phyloP scores from a whole-genome alignment of 345 rosid genomes.

The Arabis alpina region DNA sequence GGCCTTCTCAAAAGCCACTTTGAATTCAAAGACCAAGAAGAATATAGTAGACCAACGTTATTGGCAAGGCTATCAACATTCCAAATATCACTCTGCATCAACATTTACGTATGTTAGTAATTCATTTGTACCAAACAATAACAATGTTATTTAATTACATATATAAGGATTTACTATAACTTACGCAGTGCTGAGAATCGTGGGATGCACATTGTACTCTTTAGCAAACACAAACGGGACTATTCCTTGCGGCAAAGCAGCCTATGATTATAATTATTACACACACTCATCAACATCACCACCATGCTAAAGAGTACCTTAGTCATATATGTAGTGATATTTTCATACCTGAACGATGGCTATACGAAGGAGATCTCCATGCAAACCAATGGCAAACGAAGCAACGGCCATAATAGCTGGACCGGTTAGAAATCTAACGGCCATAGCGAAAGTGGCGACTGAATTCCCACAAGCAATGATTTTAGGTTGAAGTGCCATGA shows the following conservation, averaged over 20 bases:
- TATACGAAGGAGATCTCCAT: slow-evolving; percentile 78
- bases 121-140: background rate
- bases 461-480: slow-evolving; percentile 96
- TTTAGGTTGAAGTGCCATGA: slow-evolving; percentile 99
- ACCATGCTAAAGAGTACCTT: no score
- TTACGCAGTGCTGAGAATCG: slow-evolving; percentile 84
- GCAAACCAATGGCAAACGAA: slow-evolving; percentile 76
- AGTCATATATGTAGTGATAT: background rate
- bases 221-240: slow-evolving; percentile 93
- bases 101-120: slow-evolving; percentile 5
- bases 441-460: slow-evolving; percentile 84
- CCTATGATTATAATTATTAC: slow-evolving; percentile 44
- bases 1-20: slow-evolving; percentile 38
- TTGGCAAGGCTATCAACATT: slow-evolving; percentile 93
- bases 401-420: slow-evolving; percentile 96
- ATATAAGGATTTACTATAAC: slow-evolving; percentile 13
- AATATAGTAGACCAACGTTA: slow-evolving; percentile 90
- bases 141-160: background rate
- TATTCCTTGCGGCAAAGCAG: slow-evolving; percentile 88
- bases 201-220: slow-evolving; percentile 88
- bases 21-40: slow-evolving; percentile 69
- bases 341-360: slow-evolving; percentile 89
- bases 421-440: slow-evolving; percentile 87
- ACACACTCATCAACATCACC: background rate
- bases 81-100: slow-evolving; percentile 92